Evolutionary conservation across 345 rosid genomes (phyloP), one percentile per base, ranked within the genome.

Genomic region (Salix viminalis): DNA sequence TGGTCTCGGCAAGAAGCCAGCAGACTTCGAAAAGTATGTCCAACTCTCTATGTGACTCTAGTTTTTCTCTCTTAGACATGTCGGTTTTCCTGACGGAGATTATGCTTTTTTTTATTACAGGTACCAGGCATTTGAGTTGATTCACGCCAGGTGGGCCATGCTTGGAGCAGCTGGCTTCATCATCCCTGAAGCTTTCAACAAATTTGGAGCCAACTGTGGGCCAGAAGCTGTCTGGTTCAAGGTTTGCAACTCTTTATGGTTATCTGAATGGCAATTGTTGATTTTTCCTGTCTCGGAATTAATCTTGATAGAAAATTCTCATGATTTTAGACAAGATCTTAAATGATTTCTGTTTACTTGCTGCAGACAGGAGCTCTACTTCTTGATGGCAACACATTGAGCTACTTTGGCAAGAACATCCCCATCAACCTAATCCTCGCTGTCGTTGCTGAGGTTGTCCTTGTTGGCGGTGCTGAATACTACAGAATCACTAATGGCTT

Each of bases 161-260:
- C 89, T 95, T 58, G 99, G 99, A 69, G 97, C 99, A 32, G 99
- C 99, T 36, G 97, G 99, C 7, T 90, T 85, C 86, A 88, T 95
- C 82, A 91, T 93, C 78, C 99, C 98, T 37, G 98, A 95, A 86
- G 97, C 97, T 60, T 91, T 90, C 70, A 93, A 95, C 94, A 95
- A 95, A 84, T 95, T 77, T 34, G 99, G 99, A 8, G 99, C 99
- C 74, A 91, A 93, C 89, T 95, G 99, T 26, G 98, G 99, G 14
- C 99, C 99, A 44, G 98, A 95, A 89, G 99, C 99, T 3, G 98
- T 93, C 65, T 91, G 98, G 99, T 95, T 95, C 79, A 93, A 91
- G 97, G 97, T 94, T 32, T 16, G 30, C 4, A 28, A 4, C 26
- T 65, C 52, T 18, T 70, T 36, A 5, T 30, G 24, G n/a, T 21